Evolutionary conservation across 2,329 filamentous ascomycete species (phyloP).

Genomic region (Paecilomyces fulvus): DNA sequence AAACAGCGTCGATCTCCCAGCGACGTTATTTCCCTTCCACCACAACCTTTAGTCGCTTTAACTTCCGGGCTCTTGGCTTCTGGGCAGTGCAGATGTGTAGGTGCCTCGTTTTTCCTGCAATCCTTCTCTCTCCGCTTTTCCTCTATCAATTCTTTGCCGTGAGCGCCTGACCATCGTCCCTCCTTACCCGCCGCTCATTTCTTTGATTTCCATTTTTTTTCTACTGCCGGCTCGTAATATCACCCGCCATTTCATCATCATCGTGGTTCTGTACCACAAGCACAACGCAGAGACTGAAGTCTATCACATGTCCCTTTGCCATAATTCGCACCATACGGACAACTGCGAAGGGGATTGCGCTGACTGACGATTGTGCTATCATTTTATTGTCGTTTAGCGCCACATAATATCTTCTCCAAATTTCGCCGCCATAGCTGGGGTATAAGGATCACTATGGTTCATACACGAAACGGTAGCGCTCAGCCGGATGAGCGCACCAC

Average conservation of each 20-base stretch:
- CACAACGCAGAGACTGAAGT: not conserved
- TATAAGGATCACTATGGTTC: conserved; percentile 20
- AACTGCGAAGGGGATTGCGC: not conserved
- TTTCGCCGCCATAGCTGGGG: conserved; percentile 24
- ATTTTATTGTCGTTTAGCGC: conserved; percentile 11
- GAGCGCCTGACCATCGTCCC: not conserved
- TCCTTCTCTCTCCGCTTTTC: not conserved
- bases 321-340: not conserved
- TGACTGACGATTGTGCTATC: conserved; percentile 3
- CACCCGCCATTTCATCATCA: not conserved
- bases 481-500: conserved; percentile 28
- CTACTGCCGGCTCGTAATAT: not conserved
- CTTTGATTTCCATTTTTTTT: not conserved
- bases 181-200: not conserved
- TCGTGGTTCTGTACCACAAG: not conserved
- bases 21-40: not conserved
- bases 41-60: not conserved
- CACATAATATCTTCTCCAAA: conserved; percentile 15
- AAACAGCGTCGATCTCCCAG: not conserved
- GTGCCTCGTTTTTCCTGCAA: not conserved
- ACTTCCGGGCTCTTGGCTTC: not conserved
- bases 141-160: not conserved
- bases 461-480: conserved; percentile 2
- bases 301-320: not conserved
- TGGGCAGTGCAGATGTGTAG: not conserved